Evolutionary conservation across 2,329 filamentous ascomycete genomes (phyloP), one percentile per base, ranked within the genome.

Genomic region (Colletotrichum agaves): DNA sequence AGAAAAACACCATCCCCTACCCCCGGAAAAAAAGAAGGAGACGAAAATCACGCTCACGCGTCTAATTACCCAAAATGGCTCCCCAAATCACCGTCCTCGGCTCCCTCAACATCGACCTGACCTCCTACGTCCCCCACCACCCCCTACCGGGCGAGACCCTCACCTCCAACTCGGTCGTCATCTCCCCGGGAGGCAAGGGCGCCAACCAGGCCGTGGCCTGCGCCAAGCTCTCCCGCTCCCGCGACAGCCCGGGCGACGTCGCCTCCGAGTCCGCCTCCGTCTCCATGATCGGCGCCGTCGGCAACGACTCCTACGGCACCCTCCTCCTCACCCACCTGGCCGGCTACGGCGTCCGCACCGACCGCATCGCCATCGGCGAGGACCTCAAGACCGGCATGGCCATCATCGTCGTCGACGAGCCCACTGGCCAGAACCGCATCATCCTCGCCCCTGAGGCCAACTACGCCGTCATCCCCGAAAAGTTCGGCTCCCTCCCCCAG

Each of bases 151-250:
- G 95, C 72, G 95, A 99, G 81, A 98, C 95, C 3, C 85, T 98
- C 58, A 94, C 92, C 2, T 88, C 93, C 53, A 89, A 84, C 71
- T 89, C 88, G 19, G 97, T 97, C 81, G 86, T 86, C 75, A 93
- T 91, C 39, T 94, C 92, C 47, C 90, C 92, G 33, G 96, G 95
- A 74, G 95, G 96, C 64, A 99, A 99, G 82, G 95, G 95, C 71
- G 94, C 94, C 69, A 98, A 98, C 83, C 95, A 98, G 82, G 94
- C 94, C 67, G 92, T 97, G 63, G 93, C 94, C 23, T 94, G 91
- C 80, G 92, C 91, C 57, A 92, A 95, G 70, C 87, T 97, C 57
- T 96, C 93, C 1, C 87, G 91, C 53, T 75, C 84, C 31, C 67
- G 68, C 43, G 49, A 33, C 33, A 46, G 19, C 35, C 43, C 33